Percentiles rank a stretch among this genome's conserved stretches.
phyloP scores from a whole-genome alignment of 192 early-diverging fungal species.

The Podila verticillata region DNA sequence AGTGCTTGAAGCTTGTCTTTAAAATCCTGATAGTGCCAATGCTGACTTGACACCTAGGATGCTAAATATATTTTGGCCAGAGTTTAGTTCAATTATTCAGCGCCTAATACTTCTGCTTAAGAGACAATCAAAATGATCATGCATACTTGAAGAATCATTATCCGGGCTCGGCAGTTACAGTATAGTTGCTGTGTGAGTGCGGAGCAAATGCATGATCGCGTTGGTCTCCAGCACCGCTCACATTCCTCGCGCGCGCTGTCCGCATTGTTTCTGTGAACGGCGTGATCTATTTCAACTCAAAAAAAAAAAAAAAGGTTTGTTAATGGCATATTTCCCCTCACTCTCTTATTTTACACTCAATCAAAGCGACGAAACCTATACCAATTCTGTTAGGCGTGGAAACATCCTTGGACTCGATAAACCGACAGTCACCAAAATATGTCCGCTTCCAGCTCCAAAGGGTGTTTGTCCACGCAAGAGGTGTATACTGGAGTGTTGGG shows the following conservation, averaged over 20 bases:
- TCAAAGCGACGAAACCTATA: neutral
- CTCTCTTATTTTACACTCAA: no score
- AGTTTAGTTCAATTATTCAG: neutral
- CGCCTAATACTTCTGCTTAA: neutral
- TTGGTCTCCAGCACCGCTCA: constrained; percentile 41
- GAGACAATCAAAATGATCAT: neutral
- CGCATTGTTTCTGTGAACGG: constrained; percentile 22
- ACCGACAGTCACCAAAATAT: constrained; percentile 36
- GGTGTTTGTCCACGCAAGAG: constrained; percentile 47
- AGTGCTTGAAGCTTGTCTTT: constrained; percentile 45
- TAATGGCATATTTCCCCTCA: no score
- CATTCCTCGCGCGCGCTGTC: constrained; percentile 29
- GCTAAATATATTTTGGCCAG: constrained; percentile 3
- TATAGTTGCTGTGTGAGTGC: constrained; percentile 33
- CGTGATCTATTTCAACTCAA: constrained; percentile 16
- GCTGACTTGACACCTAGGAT: constrained; percentile 52
- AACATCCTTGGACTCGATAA: constrained; percentile 36
- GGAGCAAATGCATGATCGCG: constrained; percentile 42
- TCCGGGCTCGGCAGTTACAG: constrained; percentile 49
- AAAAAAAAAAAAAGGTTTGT: neutral
- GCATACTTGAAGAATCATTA: constrained; percentile 49
- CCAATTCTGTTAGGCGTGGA: constrained; percentile 41
- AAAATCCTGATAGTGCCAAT: constrained; percentile 52
- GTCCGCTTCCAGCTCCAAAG: constrained; percentile 48
- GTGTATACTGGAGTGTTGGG: constrained; percentile 28